phyloP scores from a whole-genome alignment of 768 basidiomycete species.

The Lactarius indigo region DNA sequence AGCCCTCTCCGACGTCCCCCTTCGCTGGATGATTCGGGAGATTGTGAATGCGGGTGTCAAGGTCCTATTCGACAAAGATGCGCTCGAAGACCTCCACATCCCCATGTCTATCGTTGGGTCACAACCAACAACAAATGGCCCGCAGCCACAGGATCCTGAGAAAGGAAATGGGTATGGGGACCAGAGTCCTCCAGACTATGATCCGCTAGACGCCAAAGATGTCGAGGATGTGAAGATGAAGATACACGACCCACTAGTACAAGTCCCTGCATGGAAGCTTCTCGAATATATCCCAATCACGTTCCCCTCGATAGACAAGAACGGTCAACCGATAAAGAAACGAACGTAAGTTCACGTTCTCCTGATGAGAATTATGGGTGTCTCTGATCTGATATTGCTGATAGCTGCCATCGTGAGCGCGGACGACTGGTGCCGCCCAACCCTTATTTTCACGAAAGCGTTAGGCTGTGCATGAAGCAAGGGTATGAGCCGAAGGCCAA shows the following conservation, averaged over 20 bases:
- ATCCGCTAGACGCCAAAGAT: background rate
- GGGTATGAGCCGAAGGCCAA: background rate
- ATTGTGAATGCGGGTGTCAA: background rate
- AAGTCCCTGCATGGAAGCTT: background rate
- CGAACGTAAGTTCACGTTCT: background rate
- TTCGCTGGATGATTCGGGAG: conserved; percentile 24
- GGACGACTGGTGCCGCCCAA: background rate
- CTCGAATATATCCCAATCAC: background rate
- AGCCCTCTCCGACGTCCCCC: conserved; percentile 15
- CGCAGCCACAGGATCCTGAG: background rate
- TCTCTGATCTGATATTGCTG: background rate
- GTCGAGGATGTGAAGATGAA: background rate
- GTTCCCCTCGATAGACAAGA: background rate
- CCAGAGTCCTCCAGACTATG: background rate
- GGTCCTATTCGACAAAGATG: background rate
- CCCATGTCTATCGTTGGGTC: background rate
- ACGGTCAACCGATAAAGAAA: background rate
- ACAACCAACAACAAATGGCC: background rate
- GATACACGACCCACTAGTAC: background rate
- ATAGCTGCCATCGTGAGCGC: background rate
- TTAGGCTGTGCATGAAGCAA: background rate
- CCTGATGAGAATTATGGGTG: background rate
- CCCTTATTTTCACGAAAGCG: conserved; percentile 1
- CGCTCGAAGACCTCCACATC: background rate
- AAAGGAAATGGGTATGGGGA: background rate